Evolutionary conservation across 768 basidiomycete genomes (phyloP), one percentile per base, ranked within the genome.

Genomic region (Pilatotrama ljubarskyi): DNA sequence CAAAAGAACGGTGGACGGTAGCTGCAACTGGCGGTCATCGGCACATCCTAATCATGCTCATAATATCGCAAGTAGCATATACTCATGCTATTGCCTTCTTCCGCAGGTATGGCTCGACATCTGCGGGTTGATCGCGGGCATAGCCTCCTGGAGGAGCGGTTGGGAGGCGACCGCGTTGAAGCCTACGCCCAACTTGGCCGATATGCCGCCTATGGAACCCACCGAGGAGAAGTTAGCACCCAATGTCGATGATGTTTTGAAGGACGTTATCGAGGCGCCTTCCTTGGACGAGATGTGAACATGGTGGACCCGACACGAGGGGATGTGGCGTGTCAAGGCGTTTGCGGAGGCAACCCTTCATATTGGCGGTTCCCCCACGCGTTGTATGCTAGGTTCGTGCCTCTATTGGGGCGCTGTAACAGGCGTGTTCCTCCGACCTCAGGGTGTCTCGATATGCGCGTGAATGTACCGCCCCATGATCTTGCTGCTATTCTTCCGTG

Each of bases 121-220:
- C 17, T 75, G 82, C 20, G 77, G 77, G 20, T 69, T 80, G 25
- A 62, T 78, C 29, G 85, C 85, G 18, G 86, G 80, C 11, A 63
- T 87, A 1, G 79, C 82, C 5, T 81, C 87, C 2, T 88, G 90
- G 74, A 75, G 84, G 65, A 82, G 80, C 37, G 87, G 87, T 3
- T 91, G 89, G 89, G 84, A 79, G 58, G 87, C 88, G 1, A 88
- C 87, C 15, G 80, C 85, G 29, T 72, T 82, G 53, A 79, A 79
- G 29, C 61, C 62, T 8, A 35, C 66, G 20, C 32, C 60, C n/a
- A 50, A 24, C 40, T 46, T 46, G 5, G 36, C 56, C 6, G 60
- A 59, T 7, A 36, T 60, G 24, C 53, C 62, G 15, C 57, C 53
- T 2, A 24, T 50, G 37, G 63, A 64, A 46, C 59, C 63, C 2